Evolutionary conservation across 257 asterid genomes (phyloP).

Genomic region (Petrea volubilis): DNA sequence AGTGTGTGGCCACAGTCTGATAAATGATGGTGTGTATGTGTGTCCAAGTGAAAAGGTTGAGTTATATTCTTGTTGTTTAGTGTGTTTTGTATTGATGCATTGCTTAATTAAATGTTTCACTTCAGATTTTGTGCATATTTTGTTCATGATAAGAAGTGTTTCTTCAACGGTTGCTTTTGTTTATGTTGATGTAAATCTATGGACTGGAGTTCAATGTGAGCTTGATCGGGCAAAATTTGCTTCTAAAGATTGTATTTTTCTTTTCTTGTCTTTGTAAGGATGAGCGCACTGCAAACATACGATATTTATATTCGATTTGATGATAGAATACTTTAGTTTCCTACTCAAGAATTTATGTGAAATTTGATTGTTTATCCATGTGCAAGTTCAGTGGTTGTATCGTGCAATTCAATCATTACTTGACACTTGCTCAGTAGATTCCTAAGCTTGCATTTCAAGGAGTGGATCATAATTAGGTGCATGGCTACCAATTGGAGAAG

Average conservation of each 20-base stretch:
- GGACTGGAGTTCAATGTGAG: neutral
- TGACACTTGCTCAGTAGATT: too few relatives aligned
- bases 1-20: slow-evolving; percentile 75
- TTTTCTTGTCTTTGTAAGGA: neutral
- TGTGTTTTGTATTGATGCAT: neutral
- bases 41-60: neutral
- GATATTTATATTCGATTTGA: neutral
- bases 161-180: neutral
- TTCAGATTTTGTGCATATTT: slow-evolving; percentile 1
- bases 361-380: neutral
- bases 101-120: neutral
- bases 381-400: too few relatives aligned
- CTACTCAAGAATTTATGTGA: neutral
- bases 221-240: neutral
- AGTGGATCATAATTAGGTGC: neutral
- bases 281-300: neutral
- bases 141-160: neutral
- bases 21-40: slow-evolving; percentile 39
- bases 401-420: too few relatives aligned
- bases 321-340: neutral
- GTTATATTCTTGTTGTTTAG: neutral
- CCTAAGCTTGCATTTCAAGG: neutral
- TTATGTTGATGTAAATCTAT: neutral
- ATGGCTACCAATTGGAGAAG: neutral
- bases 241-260: neutral